Base-by-base conservation (phyloP, 202 grass and related monocot species). In the Bolboschoenoplectus hybrid region DNA sequence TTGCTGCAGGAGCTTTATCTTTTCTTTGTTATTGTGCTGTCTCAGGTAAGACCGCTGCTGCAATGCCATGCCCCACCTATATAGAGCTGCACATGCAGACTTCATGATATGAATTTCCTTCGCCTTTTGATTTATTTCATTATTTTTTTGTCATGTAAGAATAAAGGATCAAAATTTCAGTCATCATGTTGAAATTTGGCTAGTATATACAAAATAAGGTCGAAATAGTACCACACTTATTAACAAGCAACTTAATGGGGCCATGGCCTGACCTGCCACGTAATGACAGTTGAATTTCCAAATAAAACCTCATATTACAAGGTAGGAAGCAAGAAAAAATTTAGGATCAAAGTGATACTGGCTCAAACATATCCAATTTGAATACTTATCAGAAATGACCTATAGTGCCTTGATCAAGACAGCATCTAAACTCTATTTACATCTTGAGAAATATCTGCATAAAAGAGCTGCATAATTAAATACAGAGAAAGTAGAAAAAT, bases 1-100 rank as follows among this genome's bases (percentile, higher is more conserved):
- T 85, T 98, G 91, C 85, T 95, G 89, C 81, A 98, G 89, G 68
- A 98, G 93, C 67, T 91, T 92, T 60, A 93, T 83, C 82, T 91
- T 98, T 72, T 98, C 95, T 77, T 81, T 89, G 66, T 81, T 90
- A 38, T 87, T 95, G 65, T 74, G 81, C 52, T 83, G 86, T 1
- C 90, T 89, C 61, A 98, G 75, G 67, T 95, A 66, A 52, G 95
- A 98, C n/a, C 95, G 88, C 67, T 95, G 89, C 90, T 93, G 95
- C 81, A 98, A 78, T 35, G 89, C 79, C 5, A 87, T 88, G 69
- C 95, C 95, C 95, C 95, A 98, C 85, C 95, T 88, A 75, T 98
- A 98, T 20, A 98, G 87, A 79, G 95, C 95, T 98, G 88, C 89
- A 95, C 44, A 3, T 80, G 40, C 86, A 70, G 26, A 69, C 57